Conservation (phyloP, 768 basidiomycete species). For the Lactifluus hygrophoroides region DNA sequence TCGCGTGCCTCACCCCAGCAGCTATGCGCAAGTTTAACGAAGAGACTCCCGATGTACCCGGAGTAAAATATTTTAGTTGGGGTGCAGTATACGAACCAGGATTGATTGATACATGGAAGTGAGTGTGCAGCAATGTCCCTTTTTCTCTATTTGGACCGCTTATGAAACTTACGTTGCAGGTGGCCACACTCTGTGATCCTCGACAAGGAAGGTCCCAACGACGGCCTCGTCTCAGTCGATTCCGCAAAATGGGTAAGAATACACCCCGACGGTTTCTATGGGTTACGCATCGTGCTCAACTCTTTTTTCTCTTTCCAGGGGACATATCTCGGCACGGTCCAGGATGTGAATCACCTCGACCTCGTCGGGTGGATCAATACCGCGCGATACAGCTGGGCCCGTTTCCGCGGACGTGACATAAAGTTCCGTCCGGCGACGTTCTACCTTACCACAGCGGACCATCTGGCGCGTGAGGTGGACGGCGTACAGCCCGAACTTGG, state of each 20-base stretch:
- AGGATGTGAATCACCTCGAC: conserved; percentile 86
- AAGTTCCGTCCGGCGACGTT: conserved; percentile 89
- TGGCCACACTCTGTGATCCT: conserved; percentile 41
- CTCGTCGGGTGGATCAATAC: conserved; percentile 92
- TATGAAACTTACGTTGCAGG: neutral
- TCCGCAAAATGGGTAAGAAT: conserved; percentile 76
- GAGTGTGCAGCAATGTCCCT: conserved; percentile 18
- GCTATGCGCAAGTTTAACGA: conserved; percentile 89
- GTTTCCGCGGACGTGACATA: conserved; percentile 82
- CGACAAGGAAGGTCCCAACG: conserved; percentile 90
- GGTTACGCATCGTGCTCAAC: neutral
- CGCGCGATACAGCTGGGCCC: conserved; percentile 81
- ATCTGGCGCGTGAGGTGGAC: conserved; percentile 71
- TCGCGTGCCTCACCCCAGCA: conserved; percentile 75
- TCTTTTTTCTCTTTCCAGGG: conserved; percentile 42
- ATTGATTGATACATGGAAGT: conserved; percentile 84
- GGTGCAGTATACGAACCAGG: conserved; percentile 88
- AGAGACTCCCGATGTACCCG: conserved; percentile 66
- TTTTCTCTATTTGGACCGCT: neutral
- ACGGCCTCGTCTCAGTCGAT: conserved; percentile 86
- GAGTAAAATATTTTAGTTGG: conserved; percentile 90
- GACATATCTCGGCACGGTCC: conserved; percentile 88
- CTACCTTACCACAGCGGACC: conserved; percentile 75
- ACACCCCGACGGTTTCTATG: neutral
- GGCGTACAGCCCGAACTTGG: conserved; percentile 30